Percentiles rank a stretch among this genome's conserved stretches.
These are phyloP conservation scores for Aspergillus transmontanensis DNA, from an alignment of 2,329 filamentous ascomycete species.

Conservation along the genomic window DNA sequence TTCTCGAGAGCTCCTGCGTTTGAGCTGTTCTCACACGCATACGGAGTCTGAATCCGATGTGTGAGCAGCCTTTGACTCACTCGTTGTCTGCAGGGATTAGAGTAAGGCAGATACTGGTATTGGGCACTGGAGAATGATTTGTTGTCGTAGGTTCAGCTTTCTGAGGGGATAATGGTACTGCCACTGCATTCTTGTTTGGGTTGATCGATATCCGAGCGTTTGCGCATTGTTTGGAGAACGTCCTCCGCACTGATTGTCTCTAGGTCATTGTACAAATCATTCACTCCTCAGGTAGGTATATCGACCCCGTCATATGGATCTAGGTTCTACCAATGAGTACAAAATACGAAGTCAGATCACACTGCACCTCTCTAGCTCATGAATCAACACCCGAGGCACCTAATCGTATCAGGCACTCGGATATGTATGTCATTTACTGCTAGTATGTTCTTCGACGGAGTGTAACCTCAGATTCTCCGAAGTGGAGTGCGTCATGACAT, in stretches of 20 bases:
- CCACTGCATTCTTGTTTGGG: neutral
- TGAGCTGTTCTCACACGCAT: neutral
- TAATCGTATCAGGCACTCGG: too few species aligned
- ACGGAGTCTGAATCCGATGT: neutral
- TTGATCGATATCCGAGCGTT: neutral
- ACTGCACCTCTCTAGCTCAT: neutral
- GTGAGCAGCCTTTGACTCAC: neutral
- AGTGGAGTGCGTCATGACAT: conserved; percentile 1
- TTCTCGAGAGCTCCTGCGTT: neutral
- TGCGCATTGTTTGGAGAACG: neutral
- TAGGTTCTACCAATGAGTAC: neutral
- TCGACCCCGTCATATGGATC: neutral
- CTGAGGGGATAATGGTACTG: neutral
- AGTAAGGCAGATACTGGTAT: neutral
- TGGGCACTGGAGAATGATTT: neutral
- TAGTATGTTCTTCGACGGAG: neutral
- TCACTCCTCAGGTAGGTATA: neutral
- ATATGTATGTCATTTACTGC: neutral
- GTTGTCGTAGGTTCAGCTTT: neutral
- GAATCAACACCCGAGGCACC: neutral
- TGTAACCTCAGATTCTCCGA: neutral
- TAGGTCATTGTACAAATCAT: neutral
- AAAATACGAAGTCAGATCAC: neutral
- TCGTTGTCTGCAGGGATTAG: neutral
- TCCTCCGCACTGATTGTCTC: neutral